phyloP scores from a whole-genome alignment of 2,329 filamentous ascomycete genomes.

The Fusarium torreyae region DNA sequence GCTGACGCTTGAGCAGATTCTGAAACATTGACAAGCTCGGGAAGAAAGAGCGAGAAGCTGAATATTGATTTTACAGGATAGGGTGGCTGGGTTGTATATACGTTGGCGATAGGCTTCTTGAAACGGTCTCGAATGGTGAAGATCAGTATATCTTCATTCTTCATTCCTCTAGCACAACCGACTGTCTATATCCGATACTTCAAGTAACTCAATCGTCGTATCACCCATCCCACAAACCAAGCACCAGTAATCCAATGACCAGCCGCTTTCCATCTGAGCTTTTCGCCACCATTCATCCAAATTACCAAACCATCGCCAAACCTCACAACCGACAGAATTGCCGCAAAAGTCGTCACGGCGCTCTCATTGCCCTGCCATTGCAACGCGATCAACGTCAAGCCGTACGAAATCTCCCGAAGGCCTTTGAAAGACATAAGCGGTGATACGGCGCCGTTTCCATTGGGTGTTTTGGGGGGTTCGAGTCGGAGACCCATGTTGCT shows the following conservation, averaged over 20 bases:
- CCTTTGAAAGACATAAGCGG: conserved; percentile 57
- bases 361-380: conserved; percentile 50
- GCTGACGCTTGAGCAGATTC: too few relatives aligned
- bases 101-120: too few relatives aligned
- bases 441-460: conserved; percentile 31
- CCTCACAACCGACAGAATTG: conserved; percentile 50
- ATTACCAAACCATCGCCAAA: conserved; percentile 54
- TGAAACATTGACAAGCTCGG: too few relatives aligned
- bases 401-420: conserved; percentile 54
- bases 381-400: conserved; percentile 49
- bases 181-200: not conserved
- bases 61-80: too few relatives aligned
- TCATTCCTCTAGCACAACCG: not conserved
- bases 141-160: too few relatives aligned
- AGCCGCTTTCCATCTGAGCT: conserved; percentile 39
- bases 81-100: too few relatives aligned
- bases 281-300: conserved; percentile 51
- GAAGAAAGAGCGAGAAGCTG: too few relatives aligned
- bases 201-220: conserved; percentile 42
- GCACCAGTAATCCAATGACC: conserved; percentile 50
- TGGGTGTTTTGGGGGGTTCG: conserved; percentile 8
- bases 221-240: conserved; percentile 49
- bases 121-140: too few relatives aligned
- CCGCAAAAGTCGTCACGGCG: conserved; percentile 51
- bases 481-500: conserved; percentile 45